Evolutionary conservation across 106 monocot genomes (phyloP), one percentile per base, ranked within the genome.

Genomic region (Platanthera zijinensis): DNA sequence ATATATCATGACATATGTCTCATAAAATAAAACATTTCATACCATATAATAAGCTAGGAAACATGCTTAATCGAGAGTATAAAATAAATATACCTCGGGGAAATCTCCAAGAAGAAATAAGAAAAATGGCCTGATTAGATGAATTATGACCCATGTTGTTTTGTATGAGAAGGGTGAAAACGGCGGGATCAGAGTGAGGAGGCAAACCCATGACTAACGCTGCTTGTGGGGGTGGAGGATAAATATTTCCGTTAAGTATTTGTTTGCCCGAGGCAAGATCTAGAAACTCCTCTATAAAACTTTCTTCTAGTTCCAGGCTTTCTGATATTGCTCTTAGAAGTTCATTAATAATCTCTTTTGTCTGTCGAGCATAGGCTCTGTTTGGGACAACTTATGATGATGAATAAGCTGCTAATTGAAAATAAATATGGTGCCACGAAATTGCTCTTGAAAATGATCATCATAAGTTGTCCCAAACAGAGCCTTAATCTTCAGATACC

Each of bases 41-140:
- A n/a, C n/a, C n/a, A n/a, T n/a, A n/a, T n/a, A n/a, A n/a, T n/a
- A n/a, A n/a, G n/a, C n/a, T n/a, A n/a, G n/a, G n/a, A n/a, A n/a
- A n/a, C n/a, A n/a, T n/a, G n/a, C n/a, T n/a, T n/a, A n/a, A n/a
- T n/a, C n/a, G n/a, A n/a, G n/a, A n/a, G n/a, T n/a, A 21, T 19
- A 59, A n/a, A 10, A 32, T 28, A 53, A 52, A 54, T 11, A 15
- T 83, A 90, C 93, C 88, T 93, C 93, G 73, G 85, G 53, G 1
- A 90, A 86, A 47, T 93, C 93, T 11, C 90, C 93, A 4, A 68
- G 74, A 71, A 87, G 87, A 81, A 87, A 72, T 67, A 92, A 71
- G 48, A 84, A 79, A 30, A 85, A 87, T 72, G 72, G 50, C 3
- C 83, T 86, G 25, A 57, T 59, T 8, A 76, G 81, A 45, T 80